Conservation (phyloP, 2,329 filamentous ascomycete species). For the Tolypocladium endophyticum region DNA sequence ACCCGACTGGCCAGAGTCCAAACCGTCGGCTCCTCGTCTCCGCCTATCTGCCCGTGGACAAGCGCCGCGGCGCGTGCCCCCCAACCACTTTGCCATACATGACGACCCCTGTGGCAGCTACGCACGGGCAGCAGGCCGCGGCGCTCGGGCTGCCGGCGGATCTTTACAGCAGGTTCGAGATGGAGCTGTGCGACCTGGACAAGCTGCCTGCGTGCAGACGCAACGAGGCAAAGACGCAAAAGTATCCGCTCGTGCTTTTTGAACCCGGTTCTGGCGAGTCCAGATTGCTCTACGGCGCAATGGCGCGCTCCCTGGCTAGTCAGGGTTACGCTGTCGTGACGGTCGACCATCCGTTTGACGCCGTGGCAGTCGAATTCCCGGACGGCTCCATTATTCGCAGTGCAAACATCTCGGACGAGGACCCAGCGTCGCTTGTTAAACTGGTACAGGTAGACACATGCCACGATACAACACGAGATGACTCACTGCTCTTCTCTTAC, state of each 20-base stretch:
- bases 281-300: slow-evolving; percentile 29
- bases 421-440: slow-evolving; percentile 7
- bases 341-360: slow-evolving; percentile 39
- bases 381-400: slow-evolving; percentile 23
- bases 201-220: not conserved
- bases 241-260: slow-evolving; percentile 23
- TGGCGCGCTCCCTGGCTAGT: slow-evolving; percentile 33
- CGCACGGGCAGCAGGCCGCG: slow-evolving; percentile 15
- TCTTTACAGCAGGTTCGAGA: slow-evolving; percentile 15
- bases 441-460: slow-evolving; percentile 7
- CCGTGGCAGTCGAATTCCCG: slow-evolving; percentile 33
- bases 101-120: slow-evolving; percentile 18
- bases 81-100: slow-evolving; percentile 17
- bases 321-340: slow-evolving; percentile 33
- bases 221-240: not conserved
- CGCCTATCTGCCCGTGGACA: slow-evolving; percentile 18
- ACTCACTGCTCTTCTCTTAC: not conserved
- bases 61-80: slow-evolving; percentile 8
- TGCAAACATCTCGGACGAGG: slow-evolving; percentile 6
- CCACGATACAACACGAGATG: not conserved
- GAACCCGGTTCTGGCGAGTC: slow-evolving; percentile 33
- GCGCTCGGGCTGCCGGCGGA: slow-evolving; percentile 18
- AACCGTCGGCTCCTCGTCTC: slow-evolving; percentile 16
- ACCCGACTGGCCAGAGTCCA: slow-evolving; percentile 15
- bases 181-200: slow-evolving; percentile 14